These are phyloP conservation scores for Apiotrichum siamense DNA, from an alignment of 1,284 basidiomycete species.

Conservation along the genomic window DNA sequence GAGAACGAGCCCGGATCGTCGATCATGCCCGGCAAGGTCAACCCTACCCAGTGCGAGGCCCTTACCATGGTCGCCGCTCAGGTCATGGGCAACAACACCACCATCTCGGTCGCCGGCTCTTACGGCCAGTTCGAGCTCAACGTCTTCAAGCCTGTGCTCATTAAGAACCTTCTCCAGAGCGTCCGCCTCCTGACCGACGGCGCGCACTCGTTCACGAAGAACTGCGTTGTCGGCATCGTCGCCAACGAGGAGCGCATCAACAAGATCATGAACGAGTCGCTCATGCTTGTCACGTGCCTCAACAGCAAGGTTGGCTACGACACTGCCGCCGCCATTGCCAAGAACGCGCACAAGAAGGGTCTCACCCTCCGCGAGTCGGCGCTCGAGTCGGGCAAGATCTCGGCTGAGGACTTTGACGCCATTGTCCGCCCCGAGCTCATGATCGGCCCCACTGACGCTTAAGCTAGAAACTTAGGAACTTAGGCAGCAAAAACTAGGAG, in stretches of 20 bases:
- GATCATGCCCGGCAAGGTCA: constrained; percentile 99
- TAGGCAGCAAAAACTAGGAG: too few species aligned
- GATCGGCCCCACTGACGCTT: constrained; percentile 34
- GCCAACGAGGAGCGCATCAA: constrained; percentile 93
- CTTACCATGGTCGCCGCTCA: constrained; percentile 98
- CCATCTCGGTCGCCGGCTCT: constrained; percentile 86
- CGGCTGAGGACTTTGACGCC: constrained; percentile 87
- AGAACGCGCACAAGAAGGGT: constrained; percentile 98
- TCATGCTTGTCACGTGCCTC: constrained; percentile 47
- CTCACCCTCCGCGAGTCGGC: constrained; percentile 90
- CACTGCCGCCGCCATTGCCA: constrained; percentile 86
- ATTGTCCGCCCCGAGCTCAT: constrained; percentile 83
- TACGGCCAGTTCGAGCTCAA: constrained; percentile 99
- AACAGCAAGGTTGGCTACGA: constrained; percentile 24
- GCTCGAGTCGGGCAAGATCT: constrained; percentile 76
- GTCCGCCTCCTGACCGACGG: constrained; percentile 92
- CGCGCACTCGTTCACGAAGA: constrained; percentile 86
- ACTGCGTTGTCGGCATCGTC: constrained; percentile 89
- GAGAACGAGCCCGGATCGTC: constrained; percentile 99
- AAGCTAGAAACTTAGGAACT: not conserved
- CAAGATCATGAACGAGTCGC: constrained; percentile 82
- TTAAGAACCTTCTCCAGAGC: constrained; percentile 94
- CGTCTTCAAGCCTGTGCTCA: constrained; percentile 98
- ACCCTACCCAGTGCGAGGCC: constrained; percentile 99
- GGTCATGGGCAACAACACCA: constrained; percentile 96